A percentile compares a stretch with the other conserved stretches of the same genome.
Evolutionary conservation across 2,329 filamentous ascomycete genomes (phyloP).

Genomic region (Cordyceps pruinosa): DNA sequence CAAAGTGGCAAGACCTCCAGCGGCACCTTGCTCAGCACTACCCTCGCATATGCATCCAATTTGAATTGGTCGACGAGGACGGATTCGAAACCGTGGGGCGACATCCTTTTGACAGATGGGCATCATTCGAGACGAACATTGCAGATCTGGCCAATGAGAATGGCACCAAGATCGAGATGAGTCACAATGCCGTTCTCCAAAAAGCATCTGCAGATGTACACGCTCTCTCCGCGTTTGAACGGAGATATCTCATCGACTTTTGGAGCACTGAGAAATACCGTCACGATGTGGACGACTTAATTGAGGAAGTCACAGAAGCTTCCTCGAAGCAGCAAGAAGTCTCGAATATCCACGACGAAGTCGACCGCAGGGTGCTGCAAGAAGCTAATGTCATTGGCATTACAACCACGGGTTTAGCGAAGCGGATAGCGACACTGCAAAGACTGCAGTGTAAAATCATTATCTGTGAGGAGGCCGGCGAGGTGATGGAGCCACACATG

Average conservation of each 20-base stretch:
- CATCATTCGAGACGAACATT: not conserved
- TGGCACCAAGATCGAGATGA: not conserved
- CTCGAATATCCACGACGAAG: slow-evolving; percentile 20
- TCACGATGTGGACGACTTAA: slow-evolving; percentile 1
- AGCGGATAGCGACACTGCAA: slow-evolving; percentile 39
- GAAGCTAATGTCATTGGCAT: slow-evolving; percentile 44
- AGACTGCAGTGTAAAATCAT: slow-evolving; percentile 45
- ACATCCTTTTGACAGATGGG: slow-evolving; percentile 10
- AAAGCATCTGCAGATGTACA: not conserved
- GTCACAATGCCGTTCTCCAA: not conserved
- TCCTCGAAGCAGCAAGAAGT: not conserved
- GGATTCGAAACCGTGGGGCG: not conserved
- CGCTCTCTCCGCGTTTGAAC: not conserved
- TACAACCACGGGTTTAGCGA: slow-evolving; percentile 50
- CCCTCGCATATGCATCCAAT: not conserved
- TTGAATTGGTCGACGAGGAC: not conserved
- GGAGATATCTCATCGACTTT: not conserved
- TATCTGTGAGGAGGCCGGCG: slow-evolving; percentile 58
- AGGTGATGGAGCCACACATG: slow-evolving; percentile 55
- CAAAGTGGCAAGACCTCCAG: not conserved
- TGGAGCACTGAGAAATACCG: slow-evolving; percentile 1
- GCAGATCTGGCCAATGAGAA: not conserved
- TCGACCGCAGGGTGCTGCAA: slow-evolving; percentile 27
- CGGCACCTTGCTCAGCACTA: not conserved
- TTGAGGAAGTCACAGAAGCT: not conserved